Percentiles rank a stretch among this genome's conserved stretches.
Evolutionary conservation across 2,329 filamentous ascomycete genomes (phyloP).

Genomic region (Oidium heveae): DNA sequence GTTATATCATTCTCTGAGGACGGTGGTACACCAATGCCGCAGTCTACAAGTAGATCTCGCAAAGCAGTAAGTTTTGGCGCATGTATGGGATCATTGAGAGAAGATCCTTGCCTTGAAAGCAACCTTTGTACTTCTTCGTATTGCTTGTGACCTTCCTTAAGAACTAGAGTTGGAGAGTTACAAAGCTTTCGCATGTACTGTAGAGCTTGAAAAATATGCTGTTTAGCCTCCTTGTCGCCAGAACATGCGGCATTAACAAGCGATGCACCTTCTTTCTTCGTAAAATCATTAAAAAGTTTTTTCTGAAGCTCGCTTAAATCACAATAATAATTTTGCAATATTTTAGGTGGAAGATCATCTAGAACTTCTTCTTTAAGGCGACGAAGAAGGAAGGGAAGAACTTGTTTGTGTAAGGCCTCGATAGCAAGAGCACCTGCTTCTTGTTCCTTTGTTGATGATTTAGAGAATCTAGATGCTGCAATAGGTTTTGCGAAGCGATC

Average conservation of each 20-base stretch:
- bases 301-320: conserved; percentile 86
- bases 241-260: conserved; percentile 62
- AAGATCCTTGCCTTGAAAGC: conserved; percentile 54
- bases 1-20: conserved; percentile 25
- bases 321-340: conserved; percentile 97
- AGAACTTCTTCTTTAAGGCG: conserved; percentile 95
- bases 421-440: conserved; percentile 90
- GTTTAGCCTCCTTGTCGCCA: conserved; percentile 78
- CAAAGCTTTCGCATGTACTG: conserved; percentile 99
- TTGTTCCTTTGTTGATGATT: conserved; percentile 94
- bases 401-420: conserved; percentile 95
- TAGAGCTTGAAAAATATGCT: conserved; percentile 95
- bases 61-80: conserved; percentile 83
- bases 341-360: conserved; percentile 90
- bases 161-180: conserved; percentile 87
- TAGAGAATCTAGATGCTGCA: conserved; percentile 77
- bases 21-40: conserved; percentile 62
- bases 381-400: conserved; percentile 82
- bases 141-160: conserved; percentile 78
- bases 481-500: conserved; percentile 83
- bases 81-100: conserved; percentile 61
- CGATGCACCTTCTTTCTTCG: conserved; percentile 74
- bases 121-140: conserved; percentile 72
- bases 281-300: conserved; percentile 91
- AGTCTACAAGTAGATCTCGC: conserved; percentile 87